Evolutionary conservation across 768 basidiomycete species (phyloP).

Genomic region (Kwoniella sp.): DNA sequence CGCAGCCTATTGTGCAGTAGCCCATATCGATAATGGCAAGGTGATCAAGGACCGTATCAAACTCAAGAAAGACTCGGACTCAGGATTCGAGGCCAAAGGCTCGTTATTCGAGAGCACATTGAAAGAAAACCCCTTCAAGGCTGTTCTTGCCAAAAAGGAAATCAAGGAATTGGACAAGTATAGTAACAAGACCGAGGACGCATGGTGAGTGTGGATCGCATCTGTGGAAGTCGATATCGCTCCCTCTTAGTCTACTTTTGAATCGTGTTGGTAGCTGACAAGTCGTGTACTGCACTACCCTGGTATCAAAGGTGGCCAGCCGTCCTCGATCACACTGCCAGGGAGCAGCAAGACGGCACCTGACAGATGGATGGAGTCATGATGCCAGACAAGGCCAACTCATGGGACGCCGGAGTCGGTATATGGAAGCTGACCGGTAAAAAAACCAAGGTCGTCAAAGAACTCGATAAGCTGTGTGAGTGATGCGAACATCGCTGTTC

Average conservation of each 20-base stretch:
- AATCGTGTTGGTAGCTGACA: too few relatives aligned
- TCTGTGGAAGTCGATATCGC: too few relatives aligned
- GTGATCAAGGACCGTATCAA: background rate
- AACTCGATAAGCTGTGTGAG: too few relatives aligned
- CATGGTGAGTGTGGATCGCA: background rate
- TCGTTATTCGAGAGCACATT: background rate
- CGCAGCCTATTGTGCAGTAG: background rate
- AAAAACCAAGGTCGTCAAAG: background rate
- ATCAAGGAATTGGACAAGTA: background rate
- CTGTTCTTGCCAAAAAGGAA: background rate
- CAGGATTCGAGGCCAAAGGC: background rate
- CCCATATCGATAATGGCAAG: background rate
- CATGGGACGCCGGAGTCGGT: background rate
- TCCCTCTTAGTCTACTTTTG: too few relatives aligned
- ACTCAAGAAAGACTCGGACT: background rate
- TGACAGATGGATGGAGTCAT: background rate
- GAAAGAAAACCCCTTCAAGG: background rate
- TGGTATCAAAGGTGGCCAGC: background rate
- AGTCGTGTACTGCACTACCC: too few relatives aligned
- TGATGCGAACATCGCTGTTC: too few relatives aligned
- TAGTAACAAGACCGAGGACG: background rate
- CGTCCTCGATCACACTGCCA: background rate
- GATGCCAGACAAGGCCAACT: background rate
- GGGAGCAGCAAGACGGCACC: background rate
- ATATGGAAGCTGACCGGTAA: background rate